Percentiles rank a stretch among this genome's conserved stretches.
Evolutionary conservation across 2,329 filamentous ascomycete genomes (phyloP).

Genomic region (Fusarium sp.): DNA sequence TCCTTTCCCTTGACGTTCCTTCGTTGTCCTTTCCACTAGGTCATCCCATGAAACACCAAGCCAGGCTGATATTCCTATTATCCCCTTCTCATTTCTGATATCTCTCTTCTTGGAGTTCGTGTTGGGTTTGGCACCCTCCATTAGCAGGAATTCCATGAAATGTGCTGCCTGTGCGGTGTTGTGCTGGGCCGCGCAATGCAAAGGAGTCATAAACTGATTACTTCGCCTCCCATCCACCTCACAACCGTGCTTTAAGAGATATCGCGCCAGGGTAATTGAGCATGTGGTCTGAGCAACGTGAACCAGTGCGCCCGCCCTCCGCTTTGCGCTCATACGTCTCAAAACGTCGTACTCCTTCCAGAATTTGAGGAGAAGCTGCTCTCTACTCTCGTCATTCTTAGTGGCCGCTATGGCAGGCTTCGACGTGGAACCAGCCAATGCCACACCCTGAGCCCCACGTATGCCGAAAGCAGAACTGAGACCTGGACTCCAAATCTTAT

Average conservation of each 20-base stretch:
- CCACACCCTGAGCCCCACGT: fast-evolving
- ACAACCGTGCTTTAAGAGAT: background rate
- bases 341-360: background rate
- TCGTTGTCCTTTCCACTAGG: background rate
- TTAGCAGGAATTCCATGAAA: background rate
- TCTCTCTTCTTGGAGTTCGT: background rate
- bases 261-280: background rate
- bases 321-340: background rate
- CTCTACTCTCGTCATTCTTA: background rate
- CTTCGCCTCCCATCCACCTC: background rate
- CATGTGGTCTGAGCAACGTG: background rate
- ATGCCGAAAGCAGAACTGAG: background rate
- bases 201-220: background rate
- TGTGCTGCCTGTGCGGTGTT: background rate
- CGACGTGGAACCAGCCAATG: background rate
- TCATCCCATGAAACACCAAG: background rate
- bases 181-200: background rate
- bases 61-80: background rate
- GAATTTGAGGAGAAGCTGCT: background rate
- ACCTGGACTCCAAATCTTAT: background rate
- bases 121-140: background rate
- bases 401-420: background rate
- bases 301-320: background rate
- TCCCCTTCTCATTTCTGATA: background rate
- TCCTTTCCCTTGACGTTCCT: background rate